Base-by-base conservation (phyloP, 179 eudicot species). In the Heliamphora pulchella region DNA sequence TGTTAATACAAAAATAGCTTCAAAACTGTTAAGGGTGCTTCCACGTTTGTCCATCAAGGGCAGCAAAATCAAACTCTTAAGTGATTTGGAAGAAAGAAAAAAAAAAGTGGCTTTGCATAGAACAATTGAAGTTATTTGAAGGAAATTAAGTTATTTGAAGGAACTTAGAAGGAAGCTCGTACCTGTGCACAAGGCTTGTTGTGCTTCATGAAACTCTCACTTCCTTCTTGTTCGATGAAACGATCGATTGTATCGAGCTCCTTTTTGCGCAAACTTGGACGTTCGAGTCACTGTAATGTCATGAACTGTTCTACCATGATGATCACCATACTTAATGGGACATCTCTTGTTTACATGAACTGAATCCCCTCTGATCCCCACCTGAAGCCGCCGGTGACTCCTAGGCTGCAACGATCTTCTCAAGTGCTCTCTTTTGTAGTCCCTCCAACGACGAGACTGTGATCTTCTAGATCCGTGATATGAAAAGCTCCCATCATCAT, bases 351-450 rank as follows among this genome's bases (percentile, higher is more conserved):
- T 78, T 63, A 51, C 46, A 73, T 17, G 62, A 51, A 41, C 73
- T 8, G 83, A 71, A 20, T 81, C 47, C 68, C 80, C 78, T 47
- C 84, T 76, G 46, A 84, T 13, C 65, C 87, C 83, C 53, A 89
- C 83, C 8, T 8, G 84, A 31, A 80, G 69, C 5, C 82, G 81
- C 5, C 82, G 81, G 57, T 87, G 89, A 73, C 72, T 86, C 48
- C 61, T 76, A n/a, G 91, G 79, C 80, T 85, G 65, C 57, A 89
- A 81, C 11, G 90, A 81, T 67, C 76, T 84, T 74, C 85, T 84
- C 83, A 86, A 15, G 50, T 80, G 85, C 18, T 86, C 84, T 66
- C 85, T 8, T 78, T 77, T 83, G 51, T 77, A 76, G n/a, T 83
- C 80, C 75, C 81, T 83, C 53, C 85, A 73, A 50, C 70, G 78